These are phyloP conservation scores for Colletotrichum euphorbiae DNA, from an alignment of 2,329 filamentous ascomycete genomes.

Conservation along the genomic window DNA sequence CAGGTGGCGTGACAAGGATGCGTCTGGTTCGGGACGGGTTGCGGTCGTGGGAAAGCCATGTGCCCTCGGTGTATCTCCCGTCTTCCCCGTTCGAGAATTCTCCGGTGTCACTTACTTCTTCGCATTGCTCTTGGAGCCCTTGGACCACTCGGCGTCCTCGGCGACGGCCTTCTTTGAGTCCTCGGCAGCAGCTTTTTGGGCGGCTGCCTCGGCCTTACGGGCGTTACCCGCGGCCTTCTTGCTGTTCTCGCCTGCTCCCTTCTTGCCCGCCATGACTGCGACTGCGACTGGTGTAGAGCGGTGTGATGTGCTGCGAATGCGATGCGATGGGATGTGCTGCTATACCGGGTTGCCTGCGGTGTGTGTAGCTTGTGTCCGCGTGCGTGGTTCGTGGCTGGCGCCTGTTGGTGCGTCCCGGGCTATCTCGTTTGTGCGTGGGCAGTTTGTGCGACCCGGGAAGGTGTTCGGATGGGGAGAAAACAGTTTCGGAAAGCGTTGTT, in stretches of 20 bases:
- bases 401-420: conserved; percentile 26
- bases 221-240: conserved; percentile 94
- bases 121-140: conserved; percentile 84
- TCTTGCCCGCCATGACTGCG: conserved; percentile 76
- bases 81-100: neutral
- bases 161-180: conserved; percentile 73
- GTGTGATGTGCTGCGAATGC: conserved; percentile 12
- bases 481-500: conserved; percentile 28
- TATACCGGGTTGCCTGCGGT: conserved; percentile 19
- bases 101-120: conserved; percentile 80
- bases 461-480: conserved; percentile 29
- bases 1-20: neutral
- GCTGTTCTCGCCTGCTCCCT: conserved; percentile 76
- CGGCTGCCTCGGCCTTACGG: conserved; percentile 89
- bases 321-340: conserved; percentile 25
- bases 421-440: conserved; percentile 24
- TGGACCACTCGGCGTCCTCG: conserved; percentile 83
- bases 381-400: conserved; percentile 30
- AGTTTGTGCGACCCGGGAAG: conserved; percentile 24
- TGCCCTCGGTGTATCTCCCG: conserved; percentile 4
- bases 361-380: conserved; percentile 19
- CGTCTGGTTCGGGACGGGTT: neutral
- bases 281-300: conserved; percentile 5
- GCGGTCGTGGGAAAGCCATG: neutral
- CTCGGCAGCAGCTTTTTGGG: conserved; percentile 79